Conservation (phyloP, 345 rosid genomes). For the Crucihimalaya himalaica region DNA sequence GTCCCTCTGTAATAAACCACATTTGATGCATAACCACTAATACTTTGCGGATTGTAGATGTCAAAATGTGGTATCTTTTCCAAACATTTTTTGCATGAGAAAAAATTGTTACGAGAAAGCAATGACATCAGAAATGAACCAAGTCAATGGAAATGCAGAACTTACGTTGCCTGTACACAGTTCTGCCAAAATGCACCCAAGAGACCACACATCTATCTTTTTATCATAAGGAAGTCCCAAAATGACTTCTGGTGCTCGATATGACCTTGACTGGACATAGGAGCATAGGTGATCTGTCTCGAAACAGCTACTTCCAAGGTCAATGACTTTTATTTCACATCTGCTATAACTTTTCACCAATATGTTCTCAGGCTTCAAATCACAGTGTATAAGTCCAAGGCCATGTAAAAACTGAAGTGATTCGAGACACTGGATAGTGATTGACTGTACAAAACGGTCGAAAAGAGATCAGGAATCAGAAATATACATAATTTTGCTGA, state of each 20-base stretch:
- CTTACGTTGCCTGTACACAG: conserved; percentile 99
- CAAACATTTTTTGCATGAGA: not conserved
- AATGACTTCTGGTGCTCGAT: conserved; percentile 98
- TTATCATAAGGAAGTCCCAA: conserved; percentile 94
- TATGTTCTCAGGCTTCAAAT: conserved; percentile 94
- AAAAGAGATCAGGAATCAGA: conserved; percentile 26
- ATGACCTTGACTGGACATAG: conserved; percentile 96
- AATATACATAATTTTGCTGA: conserved; percentile 1
- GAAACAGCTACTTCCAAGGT: conserved; percentile 99
- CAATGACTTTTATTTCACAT: conserved; percentile 98
- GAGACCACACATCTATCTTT: conserved; percentile 97
- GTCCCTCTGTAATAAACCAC: not conserved
- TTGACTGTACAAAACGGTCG: conserved; percentile 67
- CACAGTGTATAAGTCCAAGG: conserved; percentile 97
- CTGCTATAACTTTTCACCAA: conserved; percentile 97
- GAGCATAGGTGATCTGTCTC: conserved; percentile 98
- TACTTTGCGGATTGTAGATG: not conserved
- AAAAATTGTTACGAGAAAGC: not conserved
- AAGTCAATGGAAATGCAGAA: conserved; percentile 20
- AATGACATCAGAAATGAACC: not conserved
- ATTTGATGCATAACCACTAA: not conserved
- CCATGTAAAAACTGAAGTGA: conserved; percentile 93
- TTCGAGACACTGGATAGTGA: conserved; percentile 94
- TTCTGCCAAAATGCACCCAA: conserved; percentile 98
- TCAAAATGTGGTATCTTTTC: not conserved